Evolutionary conservation across 2,329 filamentous ascomycete species (phyloP).

Genomic region (Colletotrichum sansevieriae): DNA sequence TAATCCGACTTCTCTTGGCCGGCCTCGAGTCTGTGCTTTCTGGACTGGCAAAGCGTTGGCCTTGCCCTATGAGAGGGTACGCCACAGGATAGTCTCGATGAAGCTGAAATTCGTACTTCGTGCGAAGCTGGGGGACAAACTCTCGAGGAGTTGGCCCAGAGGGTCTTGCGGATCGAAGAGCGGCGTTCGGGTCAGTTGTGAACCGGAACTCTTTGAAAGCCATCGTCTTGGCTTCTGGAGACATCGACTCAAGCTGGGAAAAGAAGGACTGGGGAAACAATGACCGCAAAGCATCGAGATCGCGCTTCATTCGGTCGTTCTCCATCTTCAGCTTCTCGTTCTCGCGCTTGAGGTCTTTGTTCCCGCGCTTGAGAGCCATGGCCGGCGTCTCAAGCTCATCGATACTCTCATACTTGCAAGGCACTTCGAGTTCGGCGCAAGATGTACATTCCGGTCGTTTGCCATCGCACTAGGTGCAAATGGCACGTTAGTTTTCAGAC

Average conservation of each 20-base stretch:
- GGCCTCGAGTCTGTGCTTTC: slow-evolving; percentile 15
- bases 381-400: slow-evolving; percentile 40
- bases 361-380: slow-evolving; percentile 37
- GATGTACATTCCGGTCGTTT: slow-evolving; percentile 42
- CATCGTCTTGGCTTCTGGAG: slow-evolving; percentile 38
- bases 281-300: too few species aligned
- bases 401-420: slow-evolving; percentile 42
- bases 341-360: slow-evolving; percentile 41
- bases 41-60: background rate
- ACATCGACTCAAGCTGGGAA: slow-evolving; percentile 6
- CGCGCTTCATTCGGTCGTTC: background rate
- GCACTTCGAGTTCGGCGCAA: slow-evolving; percentile 37
- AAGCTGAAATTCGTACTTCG: slow-evolving; percentile 37
- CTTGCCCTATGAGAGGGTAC: slow-evolving; percentile 28
- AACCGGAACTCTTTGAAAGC: slow-evolving; percentile 44
- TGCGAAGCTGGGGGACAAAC: slow-evolving; percentile 29
- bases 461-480: slow-evolving; percentile 41
- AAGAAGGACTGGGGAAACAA: too few species aligned
- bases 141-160: slow-evolving; percentile 21
- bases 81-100: slow-evolving; percentile 25
- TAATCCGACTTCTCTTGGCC: slow-evolving; percentile 27
- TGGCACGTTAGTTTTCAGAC: slow-evolving; percentile 15
- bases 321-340: slow-evolving; percentile 35
- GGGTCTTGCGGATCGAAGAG: slow-evolving; percentile 25
- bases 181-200: slow-evolving; percentile 42